Evolutionary conservation across 768 basidiomycete genomes (phyloP), one percentile per base, ranked within the genome.

Genomic region (Pisolithus albus): DNA sequence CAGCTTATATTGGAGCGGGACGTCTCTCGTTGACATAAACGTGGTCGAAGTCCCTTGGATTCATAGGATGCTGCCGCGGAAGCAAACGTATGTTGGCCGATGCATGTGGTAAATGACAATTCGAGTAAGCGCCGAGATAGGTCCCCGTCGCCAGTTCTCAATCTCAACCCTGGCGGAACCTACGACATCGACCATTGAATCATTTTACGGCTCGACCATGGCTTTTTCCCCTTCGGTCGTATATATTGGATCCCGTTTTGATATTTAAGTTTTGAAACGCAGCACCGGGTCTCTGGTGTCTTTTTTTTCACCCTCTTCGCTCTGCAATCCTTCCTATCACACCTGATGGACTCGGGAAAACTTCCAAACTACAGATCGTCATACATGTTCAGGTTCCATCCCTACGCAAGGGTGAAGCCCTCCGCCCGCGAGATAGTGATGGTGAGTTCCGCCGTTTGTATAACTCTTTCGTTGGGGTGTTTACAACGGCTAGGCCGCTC

Each of bases 291-390:
- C 45, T 15, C 23, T 30, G 34, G 28, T 42, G n/a, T 21, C 28
- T 8, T 38, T 41, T 45, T 19, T 50, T 41, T 15, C 34, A 9
- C 23, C 23, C 16, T 7, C 19, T 43, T 39, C 32, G 19, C 46
- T 30, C 41, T 47, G 11, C 26, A 26, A 4, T 19, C 51, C 19
- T 37, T 13, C 23, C 46, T 28, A 23, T 28, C 11, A 3, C 13
- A 34, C 26, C n/a, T 30, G n/a, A 55, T 19, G 18, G 39, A 44
- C 26, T 24, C 41, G 13, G 24, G 45, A 36, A 52, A 49, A 2
- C 44, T 56, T 9, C 56, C 53, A 8, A 51, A 39, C 37, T 56
- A 56, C 42, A 45, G 50, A 7, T 45, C 50, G 3, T 56, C 53
- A 5, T 37, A 56, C 23, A 36, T 56, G 37, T 41, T 51, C 9